phyloP scores from a whole-genome alignment of 2,329 filamentous ascomycete species.

The Aureobasidium sp. region DNA sequence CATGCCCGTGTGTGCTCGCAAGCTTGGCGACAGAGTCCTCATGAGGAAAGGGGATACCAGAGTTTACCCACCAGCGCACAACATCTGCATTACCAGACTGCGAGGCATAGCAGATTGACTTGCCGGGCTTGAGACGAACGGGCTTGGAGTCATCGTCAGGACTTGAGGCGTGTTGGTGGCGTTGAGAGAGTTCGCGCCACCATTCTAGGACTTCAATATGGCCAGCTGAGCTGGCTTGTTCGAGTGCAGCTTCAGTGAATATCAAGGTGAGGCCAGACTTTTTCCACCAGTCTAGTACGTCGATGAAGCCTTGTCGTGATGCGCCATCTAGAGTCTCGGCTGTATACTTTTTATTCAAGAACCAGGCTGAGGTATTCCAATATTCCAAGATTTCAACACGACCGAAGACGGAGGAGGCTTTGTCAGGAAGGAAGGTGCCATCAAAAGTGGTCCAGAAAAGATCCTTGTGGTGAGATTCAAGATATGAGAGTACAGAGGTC shows the following conservation, averaged over 20 bases:
- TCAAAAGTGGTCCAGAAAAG: conserved; percentile 83
- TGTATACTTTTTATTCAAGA: conserved; percentile 79
- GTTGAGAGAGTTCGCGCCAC: conserved; percentile 59
- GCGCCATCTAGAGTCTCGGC: conserved; percentile 79
- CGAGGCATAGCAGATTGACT: conserved; percentile 73
- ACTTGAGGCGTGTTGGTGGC: conserved; percentile 18
- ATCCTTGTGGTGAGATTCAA: conserved; percentile 58
- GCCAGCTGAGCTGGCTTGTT: conserved; percentile 77
- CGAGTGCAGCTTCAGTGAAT: conserved; percentile 79
- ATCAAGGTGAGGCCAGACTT: conserved; percentile 68
- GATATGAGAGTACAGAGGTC: conserved; percentile 65
- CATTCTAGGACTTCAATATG: conserved; percentile 82
- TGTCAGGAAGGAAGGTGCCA: conserved; percentile 71
- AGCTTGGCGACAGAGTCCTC: conserved; percentile 76
- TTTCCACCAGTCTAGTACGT: conserved; percentile 89
- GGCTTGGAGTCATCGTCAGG: conserved; percentile 20
- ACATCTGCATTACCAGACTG: conserved; percentile 72
- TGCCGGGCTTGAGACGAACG: conserved; percentile 66
- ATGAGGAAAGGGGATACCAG: conserved; percentile 68
- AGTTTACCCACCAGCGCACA: conserved; percentile 81
- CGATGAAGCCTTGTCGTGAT: conserved; percentile 73
- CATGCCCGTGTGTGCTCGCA: conserved; percentile 76
- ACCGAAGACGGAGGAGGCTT: conserved; percentile 79
- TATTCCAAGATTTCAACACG: conserved; percentile 79
- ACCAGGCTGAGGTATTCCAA: conserved; percentile 77